Evolutionary conservation across 768 basidiomycete species (phyloP), one percentile per base, ranked within the genome.

Genomic region (Russula griseocarnosa): DNA sequence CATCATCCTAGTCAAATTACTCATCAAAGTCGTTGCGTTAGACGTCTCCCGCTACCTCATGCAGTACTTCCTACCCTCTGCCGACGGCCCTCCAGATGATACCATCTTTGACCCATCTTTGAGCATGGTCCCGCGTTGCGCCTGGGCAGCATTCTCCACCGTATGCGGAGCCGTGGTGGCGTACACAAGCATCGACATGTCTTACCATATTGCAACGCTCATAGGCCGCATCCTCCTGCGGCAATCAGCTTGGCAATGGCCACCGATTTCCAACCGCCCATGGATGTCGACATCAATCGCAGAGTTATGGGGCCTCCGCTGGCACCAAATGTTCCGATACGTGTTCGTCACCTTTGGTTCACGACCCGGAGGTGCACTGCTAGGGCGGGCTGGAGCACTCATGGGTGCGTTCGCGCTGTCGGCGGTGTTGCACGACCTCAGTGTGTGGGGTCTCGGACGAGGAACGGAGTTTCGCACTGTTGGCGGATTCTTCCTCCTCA

Each of bases 351-450:
- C 66, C 16, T 22, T 74, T 2, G 79, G 77, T n/a, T 71, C 70
- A 1, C 60, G 60, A 9, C 77, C 74, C 0, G 58, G 83, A 28
- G 70, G 71, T 34, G 69, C 69, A 58, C 61, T 82, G 3, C 68
- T 82, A 26, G 86, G 86, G 16, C 79, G 79, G n/a, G 58, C 70
- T 3, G 85, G 83, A 7, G 73, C 71, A 3, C 74, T 88, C 5
- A 55, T 88, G 2, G 87, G 86, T 7, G 81, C 80, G 5, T 90
- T 90, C 70, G 55, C 80, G 1, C 62, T 82, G 5, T 90, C 88
- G 0, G 86, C 79, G 7, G 30, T 82, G 4, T 67, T 89, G 5
- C 88, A 91, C 62, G 78, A 83, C 64, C 46, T 81, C n/a, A 85
- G 83, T 11, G 64, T 83, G 57, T 86, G 81, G 77, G 84, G 83